Percentiles rank a stretch among this genome's conserved stretches.
Conservation (phyloP, 2,329 filamentous ascomycete species). For the Aspergillus quadrilineatus region DNA sequence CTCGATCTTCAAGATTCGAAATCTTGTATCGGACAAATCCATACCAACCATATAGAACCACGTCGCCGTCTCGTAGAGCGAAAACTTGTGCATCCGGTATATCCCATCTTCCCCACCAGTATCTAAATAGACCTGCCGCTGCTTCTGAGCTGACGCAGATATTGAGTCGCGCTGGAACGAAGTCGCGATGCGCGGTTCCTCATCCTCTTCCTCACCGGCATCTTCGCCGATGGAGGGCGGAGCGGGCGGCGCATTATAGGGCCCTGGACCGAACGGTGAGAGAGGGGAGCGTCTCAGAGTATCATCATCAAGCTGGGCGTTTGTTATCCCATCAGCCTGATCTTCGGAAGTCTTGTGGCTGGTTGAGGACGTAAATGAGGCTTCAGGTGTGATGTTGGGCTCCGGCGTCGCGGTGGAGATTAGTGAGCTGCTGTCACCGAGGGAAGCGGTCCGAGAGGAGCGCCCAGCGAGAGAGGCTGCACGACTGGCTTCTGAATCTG, state of each 20-base stretch:
- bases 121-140: constrained; percentile 35
- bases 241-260: constrained; percentile 30
- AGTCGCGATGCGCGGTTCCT: constrained; percentile 45
- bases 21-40: constrained; percentile 83
- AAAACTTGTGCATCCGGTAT: constrained; percentile 86
- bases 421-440: constrained; percentile 16
- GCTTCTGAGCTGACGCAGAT: constrained; percentile 39
- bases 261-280: constrained; percentile 28
- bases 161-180: constrained; percentile 47
- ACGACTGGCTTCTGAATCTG: constrained; percentile 26
- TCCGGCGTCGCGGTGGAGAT: constrained; percentile 14
- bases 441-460: constrained; percentile 22
- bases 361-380: constrained; percentile 13
- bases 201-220: constrained; percentile 42
- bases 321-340: constrained; percentile 10
- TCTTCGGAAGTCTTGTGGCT: constrained; percentile 19
- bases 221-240: constrained; percentile 33
- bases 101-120: constrained; percentile 48
- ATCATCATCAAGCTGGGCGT: constrained; percentile 20
- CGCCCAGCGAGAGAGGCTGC: constrained; percentile 17
- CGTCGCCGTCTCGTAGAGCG: constrained; percentile 91
- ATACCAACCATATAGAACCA: constrained; percentile 93
- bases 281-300: constrained; percentile 18
- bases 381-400: constrained; percentile 8
- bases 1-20: constrained; percentile 92